phyloP scores from a whole-genome alignment of 371 early-diverging fungal species.

The Chytridium lagenaria region DNA sequence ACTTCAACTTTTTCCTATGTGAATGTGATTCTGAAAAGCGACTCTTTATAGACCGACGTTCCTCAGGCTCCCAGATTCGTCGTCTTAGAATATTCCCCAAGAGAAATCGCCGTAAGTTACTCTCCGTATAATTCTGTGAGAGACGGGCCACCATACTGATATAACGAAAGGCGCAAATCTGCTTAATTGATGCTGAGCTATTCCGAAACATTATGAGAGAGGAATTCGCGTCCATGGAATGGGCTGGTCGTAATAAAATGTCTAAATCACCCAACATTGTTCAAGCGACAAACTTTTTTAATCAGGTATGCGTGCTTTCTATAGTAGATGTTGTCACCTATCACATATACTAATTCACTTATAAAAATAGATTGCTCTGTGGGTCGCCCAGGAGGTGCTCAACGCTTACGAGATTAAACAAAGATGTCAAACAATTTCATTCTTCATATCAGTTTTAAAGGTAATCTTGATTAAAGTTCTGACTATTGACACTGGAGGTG shows the following conservation, averaged over 20 bases:
- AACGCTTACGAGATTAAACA: neutral
- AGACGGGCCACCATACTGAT: neutral
- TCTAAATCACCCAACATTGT: slow-evolving; percentile 6
- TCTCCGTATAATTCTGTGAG: neutral
- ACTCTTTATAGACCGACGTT: neutral
- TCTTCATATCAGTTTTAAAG: slow-evolving; percentile 7
- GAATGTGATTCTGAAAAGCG: neutral
- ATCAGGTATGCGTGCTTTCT: too few relatives aligned
- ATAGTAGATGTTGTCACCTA: neutral
- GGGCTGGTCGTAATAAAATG: slow-evolving; percentile 10
- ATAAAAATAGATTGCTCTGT: neutral
- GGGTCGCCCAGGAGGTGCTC: slow-evolving; percentile 7
- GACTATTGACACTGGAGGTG: neutral
- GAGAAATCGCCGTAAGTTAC: neutral
- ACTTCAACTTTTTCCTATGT: neutral
- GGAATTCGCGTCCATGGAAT: slow-evolving; percentile 14
- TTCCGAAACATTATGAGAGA: slow-evolving; percentile 6
- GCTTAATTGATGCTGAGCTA: slow-evolving; percentile 4
- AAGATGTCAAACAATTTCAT: neutral
- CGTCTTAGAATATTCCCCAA: neutral
- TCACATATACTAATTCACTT: neutral
- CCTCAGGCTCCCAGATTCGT: neutral
- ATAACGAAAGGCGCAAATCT: neutral
- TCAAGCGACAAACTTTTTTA: slow-evolving; percentile 15
- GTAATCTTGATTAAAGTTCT: neutral